These are phyloP conservation scores for Rhynchosporium agropyri DNA, from an alignment of 2,329 filamentous ascomycete species.

Conservation along the genomic window DNA sequence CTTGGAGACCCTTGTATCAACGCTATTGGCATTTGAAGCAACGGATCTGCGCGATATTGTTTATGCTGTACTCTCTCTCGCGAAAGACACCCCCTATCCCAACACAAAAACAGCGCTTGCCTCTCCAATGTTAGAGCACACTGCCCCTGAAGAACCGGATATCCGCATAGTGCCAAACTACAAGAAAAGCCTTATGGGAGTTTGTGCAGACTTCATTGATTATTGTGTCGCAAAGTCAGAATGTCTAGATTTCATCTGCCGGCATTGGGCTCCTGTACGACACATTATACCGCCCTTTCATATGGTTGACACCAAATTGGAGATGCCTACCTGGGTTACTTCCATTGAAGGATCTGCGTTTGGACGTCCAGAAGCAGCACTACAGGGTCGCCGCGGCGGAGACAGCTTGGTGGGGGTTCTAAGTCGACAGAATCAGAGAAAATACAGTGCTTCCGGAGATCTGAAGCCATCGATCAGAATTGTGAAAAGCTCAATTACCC, in stretches of 20 bases:
- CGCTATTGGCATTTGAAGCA: slow-evolving; percentile 32
- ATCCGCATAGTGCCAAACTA: slow-evolving; percentile 30
- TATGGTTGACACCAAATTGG: not conserved
- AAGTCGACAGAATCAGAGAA: slow-evolving; percentile 17
- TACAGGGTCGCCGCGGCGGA: slow-evolving; percentile 25
- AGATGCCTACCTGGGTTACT: slow-evolving; percentile 31
- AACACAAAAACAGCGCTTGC: not conserved
- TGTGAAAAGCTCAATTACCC: not conserved
- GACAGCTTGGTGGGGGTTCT: slow-evolving; percentile 32
- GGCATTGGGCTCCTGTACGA: slow-evolving; percentile 31
- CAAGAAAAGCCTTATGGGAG: slow-evolving; percentile 28
- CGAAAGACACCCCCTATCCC: slow-evolving; percentile 25
- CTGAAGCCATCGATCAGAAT: slow-evolving; percentile 18
- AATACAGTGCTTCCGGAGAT: slow-evolving; percentile 27
- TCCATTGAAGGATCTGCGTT: slow-evolving; percentile 27
- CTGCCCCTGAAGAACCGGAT: slow-evolving; percentile 15
- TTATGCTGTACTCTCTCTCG: slow-evolving; percentile 31
- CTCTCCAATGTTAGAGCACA: not conserved
- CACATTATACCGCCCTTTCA: not conserved
- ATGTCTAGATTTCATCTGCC: slow-evolving; percentile 33
- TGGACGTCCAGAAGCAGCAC: slow-evolving; percentile 18
- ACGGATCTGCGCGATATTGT: slow-evolving; percentile 31
- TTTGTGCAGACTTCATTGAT: slow-evolving; percentile 34
- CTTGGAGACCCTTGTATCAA: slow-evolving; percentile 31
- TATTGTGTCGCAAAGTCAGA: slow-evolving; percentile 33